phyloP scores from a whole-genome alignment of 2,329 filamentous ascomycete genomes.

The Orbilia javanica region DNA sequence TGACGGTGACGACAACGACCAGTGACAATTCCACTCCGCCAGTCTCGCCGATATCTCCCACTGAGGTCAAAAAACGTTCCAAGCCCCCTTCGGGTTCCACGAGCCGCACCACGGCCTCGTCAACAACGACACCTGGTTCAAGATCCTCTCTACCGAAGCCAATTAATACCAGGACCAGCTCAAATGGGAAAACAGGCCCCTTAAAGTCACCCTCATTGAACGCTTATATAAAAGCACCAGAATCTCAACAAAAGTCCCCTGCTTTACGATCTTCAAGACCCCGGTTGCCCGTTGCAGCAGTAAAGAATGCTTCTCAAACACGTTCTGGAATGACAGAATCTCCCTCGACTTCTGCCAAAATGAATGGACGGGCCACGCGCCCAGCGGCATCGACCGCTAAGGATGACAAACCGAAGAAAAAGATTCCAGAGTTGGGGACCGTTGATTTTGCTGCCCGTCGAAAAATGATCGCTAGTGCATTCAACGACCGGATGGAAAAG shows the following conservation, averaged over 20 bases:
- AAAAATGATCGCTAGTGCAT: conserved; percentile 84
- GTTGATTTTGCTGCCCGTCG: conserved; percentile 87
- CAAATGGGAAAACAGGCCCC: conserved; percentile 42
- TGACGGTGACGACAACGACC: conserved; percentile 10
- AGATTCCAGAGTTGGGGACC: conserved; percentile 75
- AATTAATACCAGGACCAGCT: conserved; percentile 48
- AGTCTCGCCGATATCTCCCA: conserved; percentile 51
- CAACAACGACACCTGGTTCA: conserved; percentile 44
- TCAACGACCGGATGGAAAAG: conserved; percentile 82
- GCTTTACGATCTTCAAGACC: conserved; percentile 50
- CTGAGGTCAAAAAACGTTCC: conserved; percentile 35
- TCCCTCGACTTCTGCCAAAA: conserved; percentile 41
- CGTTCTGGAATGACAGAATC: conserved; percentile 53
- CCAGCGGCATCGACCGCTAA: conserved; percentile 61
- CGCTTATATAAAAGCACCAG: conserved; percentile 56
- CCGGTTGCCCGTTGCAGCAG: conserved; percentile 50
- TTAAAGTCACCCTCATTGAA: conserved; percentile 49
- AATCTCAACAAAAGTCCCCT: conserved; percentile 44
- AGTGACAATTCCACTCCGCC: conserved; percentile 45
- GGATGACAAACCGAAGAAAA: conserved; percentile 65
- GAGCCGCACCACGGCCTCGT: conserved; percentile 26
- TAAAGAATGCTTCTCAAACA: conserved; percentile 62
- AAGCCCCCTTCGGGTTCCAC: conserved; percentile 17
- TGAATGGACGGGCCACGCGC: conserved; percentile 38
- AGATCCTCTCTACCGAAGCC: conserved; percentile 49